These are phyloP conservation scores for Fusarium xyrophilum DNA, from an alignment of 2,329 filamentous ascomycete species.

Conservation along the genomic window DNA sequence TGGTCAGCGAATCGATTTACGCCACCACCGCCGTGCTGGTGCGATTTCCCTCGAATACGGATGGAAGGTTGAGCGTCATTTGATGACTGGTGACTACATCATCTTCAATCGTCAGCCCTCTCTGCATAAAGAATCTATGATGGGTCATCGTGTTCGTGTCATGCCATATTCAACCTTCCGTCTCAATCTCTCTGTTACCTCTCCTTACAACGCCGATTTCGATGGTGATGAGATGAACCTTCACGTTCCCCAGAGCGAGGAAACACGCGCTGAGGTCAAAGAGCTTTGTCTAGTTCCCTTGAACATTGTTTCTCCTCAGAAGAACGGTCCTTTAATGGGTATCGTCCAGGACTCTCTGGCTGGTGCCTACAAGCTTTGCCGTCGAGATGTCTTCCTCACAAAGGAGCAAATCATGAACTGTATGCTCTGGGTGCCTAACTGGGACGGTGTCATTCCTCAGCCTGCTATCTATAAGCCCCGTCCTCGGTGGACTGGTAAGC, in stretches of 20 bases:
- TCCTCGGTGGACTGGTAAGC: constrained; percentile 97
- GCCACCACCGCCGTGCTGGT: constrained; percentile 87
- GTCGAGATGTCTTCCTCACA: constrained; percentile 87
- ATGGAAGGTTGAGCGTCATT: constrained; percentile 98
- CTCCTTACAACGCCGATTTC: constrained; percentile 99
- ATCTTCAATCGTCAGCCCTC: constrained; percentile 99
- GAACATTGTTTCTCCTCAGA: constrained; percentile 97
- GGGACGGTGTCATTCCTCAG: constrained; percentile 92
- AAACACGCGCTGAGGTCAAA: constrained; percentile 92
- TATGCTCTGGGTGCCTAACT: constrained; percentile 95
- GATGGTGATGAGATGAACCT: constrained; percentile 99
- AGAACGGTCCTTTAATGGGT: constrained; percentile 98
- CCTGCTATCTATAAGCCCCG: constrained; percentile 94
- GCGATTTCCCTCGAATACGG: constrained; percentile 91
- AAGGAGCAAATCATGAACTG: constrained; percentile 96
- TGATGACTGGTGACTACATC: constrained; percentile 95
- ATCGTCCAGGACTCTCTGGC: constrained; percentile 98
- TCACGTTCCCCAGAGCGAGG: constrained; percentile 97
- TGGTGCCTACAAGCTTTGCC: constrained; percentile 95
- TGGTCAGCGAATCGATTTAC: constrained; percentile 91
- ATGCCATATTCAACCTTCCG: constrained; percentile 99
- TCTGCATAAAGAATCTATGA: constrained; percentile 99
- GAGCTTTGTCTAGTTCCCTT: constrained; percentile 97
- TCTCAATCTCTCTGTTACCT: constrained; percentile 95
- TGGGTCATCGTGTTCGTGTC: constrained; percentile 96